Conservation (phyloP, 2,329 filamentous ascomycete species). For the Fusarium foetens region DNA sequence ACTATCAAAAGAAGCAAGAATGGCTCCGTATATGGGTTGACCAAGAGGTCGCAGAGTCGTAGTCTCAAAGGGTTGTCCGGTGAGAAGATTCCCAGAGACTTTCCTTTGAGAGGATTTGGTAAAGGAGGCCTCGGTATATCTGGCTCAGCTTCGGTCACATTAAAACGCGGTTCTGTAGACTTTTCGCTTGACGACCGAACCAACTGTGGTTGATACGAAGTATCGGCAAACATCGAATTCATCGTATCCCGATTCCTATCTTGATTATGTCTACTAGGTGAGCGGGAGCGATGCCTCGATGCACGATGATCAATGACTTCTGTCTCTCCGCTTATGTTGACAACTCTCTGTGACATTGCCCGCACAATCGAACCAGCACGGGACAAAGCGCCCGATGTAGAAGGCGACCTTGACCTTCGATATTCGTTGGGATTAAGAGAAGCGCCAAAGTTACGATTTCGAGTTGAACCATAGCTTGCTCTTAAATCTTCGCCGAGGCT, state of each 20-base stretch:
- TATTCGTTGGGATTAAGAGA: conserved; percentile 63
- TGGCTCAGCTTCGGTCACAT: conserved; percentile 29
- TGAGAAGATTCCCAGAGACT: conserved; percentile 84
- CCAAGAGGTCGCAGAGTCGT: conserved; percentile 82
- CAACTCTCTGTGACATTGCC: conserved; percentile 94
- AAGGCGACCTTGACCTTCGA: conserved; percentile 70
- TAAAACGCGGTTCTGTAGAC: conserved; percentile 40
- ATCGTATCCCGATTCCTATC: conserved; percentile 41
- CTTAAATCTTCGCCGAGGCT: conserved; percentile 66
- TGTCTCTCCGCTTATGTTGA: conserved; percentile 94
- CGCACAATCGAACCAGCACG: conserved; percentile 80
- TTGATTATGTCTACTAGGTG: conserved; percentile 57
- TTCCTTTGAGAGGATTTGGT: conserved; percentile 84
- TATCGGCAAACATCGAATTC: conserved; percentile 55
- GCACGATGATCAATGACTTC: conserved; percentile 81
- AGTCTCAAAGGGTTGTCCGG: conserved; percentile 79
- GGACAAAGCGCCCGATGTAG: conserved; percentile 71
- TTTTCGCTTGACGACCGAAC: conserved; percentile 60
- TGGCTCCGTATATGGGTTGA: conserved; percentile 88
- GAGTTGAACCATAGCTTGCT: conserved; percentile 61
- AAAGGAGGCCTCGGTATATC: conserved; percentile 31
- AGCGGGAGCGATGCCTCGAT: conserved; percentile 68
- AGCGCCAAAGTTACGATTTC: conserved; percentile 67
- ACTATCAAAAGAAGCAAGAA: conserved; percentile 88
- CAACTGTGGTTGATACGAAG: conserved; percentile 63